phyloP scores from a whole-genome alignment of 495 filamentous ascomycete species.

The Clohesyomyces aquaticus region DNA sequence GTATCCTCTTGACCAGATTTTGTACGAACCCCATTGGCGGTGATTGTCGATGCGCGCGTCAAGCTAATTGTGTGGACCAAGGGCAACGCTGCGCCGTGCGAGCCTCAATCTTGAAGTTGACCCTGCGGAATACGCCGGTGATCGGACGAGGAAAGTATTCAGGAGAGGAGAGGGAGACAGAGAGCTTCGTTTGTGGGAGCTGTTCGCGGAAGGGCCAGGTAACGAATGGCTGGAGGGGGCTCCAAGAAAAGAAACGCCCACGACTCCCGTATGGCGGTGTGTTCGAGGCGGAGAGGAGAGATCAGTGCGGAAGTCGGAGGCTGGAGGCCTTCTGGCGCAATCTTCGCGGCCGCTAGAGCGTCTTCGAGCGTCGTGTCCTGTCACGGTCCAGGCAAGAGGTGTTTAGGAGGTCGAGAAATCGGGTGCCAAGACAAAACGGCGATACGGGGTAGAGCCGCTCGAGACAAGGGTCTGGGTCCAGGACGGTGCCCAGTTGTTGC shows the following conservation, averaged over 20 bases:
- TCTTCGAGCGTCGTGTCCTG: neutral
- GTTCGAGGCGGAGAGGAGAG: neutral
- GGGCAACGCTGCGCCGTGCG: constrained; percentile 9
- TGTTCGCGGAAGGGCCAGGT: constrained; percentile 27
- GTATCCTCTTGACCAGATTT: constrained; percentile 66
- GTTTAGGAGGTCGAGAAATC: neutral
- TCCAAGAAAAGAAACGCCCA: constrained; percentile 14
- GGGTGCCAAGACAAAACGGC: constrained; percentile 4
- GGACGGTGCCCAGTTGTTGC: neutral
- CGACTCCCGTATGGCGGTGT: no score
- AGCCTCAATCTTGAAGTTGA: constrained; percentile 4
- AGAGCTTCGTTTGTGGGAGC: constrained; percentile 1
- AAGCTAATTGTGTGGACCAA: constrained; percentile 10
- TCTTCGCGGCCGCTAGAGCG: neutral
- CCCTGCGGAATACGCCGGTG: neutral
- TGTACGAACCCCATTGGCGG: constrained; percentile 64
- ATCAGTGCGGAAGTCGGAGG: neutral
- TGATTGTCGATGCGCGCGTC: constrained; percentile 15
- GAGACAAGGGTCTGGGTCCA: neutral
- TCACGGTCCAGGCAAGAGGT: neutral
- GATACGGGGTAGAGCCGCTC: neutral
- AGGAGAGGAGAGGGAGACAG: constrained; percentile 1
- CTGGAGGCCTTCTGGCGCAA: constrained; percentile 2
- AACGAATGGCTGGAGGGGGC: constrained; percentile 43
- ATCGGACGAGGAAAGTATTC: neutral